phyloP scores from a whole-genome alignment of 192 early-diverging fungal species.

The Thoreauomyces humboldtii region DNA sequence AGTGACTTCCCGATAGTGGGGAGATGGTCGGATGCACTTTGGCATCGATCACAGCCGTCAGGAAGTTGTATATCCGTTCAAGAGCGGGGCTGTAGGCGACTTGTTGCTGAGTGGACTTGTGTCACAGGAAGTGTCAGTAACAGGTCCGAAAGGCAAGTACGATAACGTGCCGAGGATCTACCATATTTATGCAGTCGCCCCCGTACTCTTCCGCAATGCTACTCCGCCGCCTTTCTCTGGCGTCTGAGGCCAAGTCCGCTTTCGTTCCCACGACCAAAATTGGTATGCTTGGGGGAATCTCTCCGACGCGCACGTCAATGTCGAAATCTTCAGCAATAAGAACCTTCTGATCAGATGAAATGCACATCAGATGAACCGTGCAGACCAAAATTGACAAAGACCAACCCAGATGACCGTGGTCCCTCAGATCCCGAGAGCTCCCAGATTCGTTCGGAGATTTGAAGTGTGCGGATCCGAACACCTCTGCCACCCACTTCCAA shows the following conservation, averaged over 20 bases:
- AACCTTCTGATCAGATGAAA: not conserved
- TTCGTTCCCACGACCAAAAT: constrained; percentile 36
- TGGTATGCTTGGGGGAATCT: constrained; percentile 12
- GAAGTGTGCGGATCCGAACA: constrained; percentile 23
- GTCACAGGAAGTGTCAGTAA: no score
- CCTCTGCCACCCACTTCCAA: constrained; percentile 48
- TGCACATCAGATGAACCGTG: no score
- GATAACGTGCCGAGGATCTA: not conserved
- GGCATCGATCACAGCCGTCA: constrained; percentile 12
- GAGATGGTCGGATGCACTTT: not conserved
- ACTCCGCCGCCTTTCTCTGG: not conserved
- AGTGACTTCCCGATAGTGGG: not conserved
- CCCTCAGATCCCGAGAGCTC: no score
- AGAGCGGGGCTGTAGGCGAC: not conserved
- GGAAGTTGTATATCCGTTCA: constrained; percentile 26
- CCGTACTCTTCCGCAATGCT: constrained; percentile 30
- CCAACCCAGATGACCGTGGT: no score
- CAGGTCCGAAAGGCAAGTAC: not conserved
- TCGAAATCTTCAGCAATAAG: constrained; percentile 7
- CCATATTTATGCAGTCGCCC: constrained; percentile 20
- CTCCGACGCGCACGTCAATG: constrained; percentile 24
- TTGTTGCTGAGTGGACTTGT: not conserved
- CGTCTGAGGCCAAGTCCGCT: constrained; percentile 12
- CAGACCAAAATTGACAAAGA: no score
- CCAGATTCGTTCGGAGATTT: not conserved